Percentiles rank a stretch among this genome's conserved stretches.
phyloP scores from a whole-genome alignment of 208 protist species.

The Leishmania tarentolae region DNA sequence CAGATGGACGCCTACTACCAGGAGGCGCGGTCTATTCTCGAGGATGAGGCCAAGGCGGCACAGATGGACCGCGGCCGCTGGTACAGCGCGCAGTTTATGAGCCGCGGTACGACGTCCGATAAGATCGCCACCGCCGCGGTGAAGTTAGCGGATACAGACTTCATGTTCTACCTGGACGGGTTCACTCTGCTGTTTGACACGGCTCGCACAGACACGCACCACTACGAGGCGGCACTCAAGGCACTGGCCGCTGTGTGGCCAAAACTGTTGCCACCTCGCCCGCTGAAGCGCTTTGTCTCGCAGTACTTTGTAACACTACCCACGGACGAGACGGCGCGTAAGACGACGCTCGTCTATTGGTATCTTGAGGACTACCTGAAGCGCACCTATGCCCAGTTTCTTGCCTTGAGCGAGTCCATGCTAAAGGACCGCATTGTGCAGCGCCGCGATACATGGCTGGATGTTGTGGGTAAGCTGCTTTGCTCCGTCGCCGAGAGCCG shows the following conservation, averaged over 20 bases:
- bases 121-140: slow-evolving; percentile 88
- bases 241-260: slow-evolving; percentile 87
- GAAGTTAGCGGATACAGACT: slow-evolving; percentile 90
- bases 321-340: slow-evolving; percentile 52
- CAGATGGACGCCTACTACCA: slow-evolving; percentile 82
- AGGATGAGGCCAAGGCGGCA: slow-evolving; percentile 55
- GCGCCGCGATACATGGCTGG: slow-evolving; percentile 86
- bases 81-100: slow-evolving; percentile 90
- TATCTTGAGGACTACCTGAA: slow-evolving; percentile 93
- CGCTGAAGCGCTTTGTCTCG: slow-evolving; percentile 86
- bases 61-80: slow-evolving; percentile 80
- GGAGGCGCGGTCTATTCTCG: slow-evolving; percentile 79
- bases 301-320: slow-evolving; percentile 93
- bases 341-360: slow-evolving; percentile 87
- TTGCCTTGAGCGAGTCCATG: slow-evolving; percentile 86
- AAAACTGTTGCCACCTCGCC: slow-evolving; percentile 82
- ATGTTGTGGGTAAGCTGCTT: slow-evolving; percentile 85
- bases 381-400: slow-evolving; percentile 88
- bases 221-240: slow-evolving; percentile 92
- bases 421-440: slow-evolving; percentile 88
- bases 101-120: slow-evolving; percentile 86
- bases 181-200: slow-evolving; percentile 92
- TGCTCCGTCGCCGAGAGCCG: slow-evolving; percentile 81
- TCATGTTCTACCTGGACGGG: slow-evolving; percentile 92
- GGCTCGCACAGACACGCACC: slow-evolving; percentile 86